These are phyloP conservation scores for Solanum hybrid DNA, from an alignment of 305 asterid genomes.

Conservation along the genomic window DNA sequence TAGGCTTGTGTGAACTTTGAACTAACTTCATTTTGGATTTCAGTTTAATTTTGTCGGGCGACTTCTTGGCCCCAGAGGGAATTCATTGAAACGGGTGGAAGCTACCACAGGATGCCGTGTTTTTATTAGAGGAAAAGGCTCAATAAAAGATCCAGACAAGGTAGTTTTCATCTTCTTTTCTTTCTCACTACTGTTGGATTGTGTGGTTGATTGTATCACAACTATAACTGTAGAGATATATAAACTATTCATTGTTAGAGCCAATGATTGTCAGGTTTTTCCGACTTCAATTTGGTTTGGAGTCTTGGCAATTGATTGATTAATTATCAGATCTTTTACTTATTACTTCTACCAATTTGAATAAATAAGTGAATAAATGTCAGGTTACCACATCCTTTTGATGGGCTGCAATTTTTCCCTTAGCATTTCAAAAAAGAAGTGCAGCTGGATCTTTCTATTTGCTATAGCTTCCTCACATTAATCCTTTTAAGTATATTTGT, in stretches of 20 bases:
- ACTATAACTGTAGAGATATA: neutral
- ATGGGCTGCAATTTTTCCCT: neutral
- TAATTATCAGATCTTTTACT: neutral
- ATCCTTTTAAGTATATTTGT: neutral
- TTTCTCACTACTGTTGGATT: neutral
- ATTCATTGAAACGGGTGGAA: slow-evolving; percentile 92
- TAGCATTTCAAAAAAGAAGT: neutral
- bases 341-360: neutral
- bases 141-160: slow-evolving; percentile 95
- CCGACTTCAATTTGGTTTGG: neutral
- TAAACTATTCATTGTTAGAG: neutral
- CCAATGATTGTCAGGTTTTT: neutral
- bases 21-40: slow-evolving; percentile 11
- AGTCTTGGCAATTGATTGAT: neutral
- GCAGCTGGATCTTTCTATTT: neutral
- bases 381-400: neutral
- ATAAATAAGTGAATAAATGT: neutral
- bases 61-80: slow-evolving; percentile 95
- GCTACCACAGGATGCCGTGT: slow-evolving; percentile 98
- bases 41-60: slow-evolving; percentile 98
- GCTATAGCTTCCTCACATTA: neutral
- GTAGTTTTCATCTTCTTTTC: slow-evolving; percentile 24
- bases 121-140: slow-evolving; percentile 91
- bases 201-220: neutral
- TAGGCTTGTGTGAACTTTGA: neutral